These are phyloP conservation scores for Lentithecium fluviatile DNA, from an alignment of 495 filamentous ascomycete species.

Conservation along the genomic window DNA sequence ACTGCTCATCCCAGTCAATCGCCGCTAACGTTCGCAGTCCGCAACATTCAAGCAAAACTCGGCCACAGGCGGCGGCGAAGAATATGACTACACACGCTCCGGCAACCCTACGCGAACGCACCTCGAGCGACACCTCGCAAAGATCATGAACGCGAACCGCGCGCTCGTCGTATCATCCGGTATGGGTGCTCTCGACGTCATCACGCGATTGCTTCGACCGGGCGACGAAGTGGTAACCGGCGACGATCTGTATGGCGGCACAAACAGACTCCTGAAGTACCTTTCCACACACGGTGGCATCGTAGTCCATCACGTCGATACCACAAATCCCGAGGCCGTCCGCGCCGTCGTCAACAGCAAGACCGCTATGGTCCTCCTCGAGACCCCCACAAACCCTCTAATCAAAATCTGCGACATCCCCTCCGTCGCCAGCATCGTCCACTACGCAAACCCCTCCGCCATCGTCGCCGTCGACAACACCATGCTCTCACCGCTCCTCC, in stretches of 20 bases:
- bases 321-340: constrained; percentile 70
- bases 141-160: constrained; percentile 94
- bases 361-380: constrained; percentile 93
- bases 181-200: constrained; percentile 96
- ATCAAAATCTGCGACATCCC: constrained; percentile 97
- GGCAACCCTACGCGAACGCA: constrained; percentile 96
- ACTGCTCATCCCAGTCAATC: background rate
- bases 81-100: constrained; percentile 97
- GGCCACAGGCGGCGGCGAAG: constrained; percentile 68
- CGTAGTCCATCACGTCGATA: constrained; percentile 93
- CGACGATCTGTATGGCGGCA: constrained; percentile 95
- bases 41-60: constrained; percentile 97
- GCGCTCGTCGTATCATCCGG: constrained; percentile 91
- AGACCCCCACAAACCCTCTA: constrained; percentile 94
- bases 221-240: constrained; percentile 97
- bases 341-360: constrained; percentile 65
- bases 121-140: constrained; percentile 92
- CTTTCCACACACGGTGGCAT: constrained; percentile 81
- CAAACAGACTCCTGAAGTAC: constrained; percentile 90
- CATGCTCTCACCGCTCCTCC: constrained; percentile 92
- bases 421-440: constrained; percentile 68
- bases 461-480: constrained; percentile 95
- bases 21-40: constrained; percentile 54
- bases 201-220: constrained; percentile 86
- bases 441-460: constrained; percentile 75